phyloP scores from a whole-genome alignment of 768 basidiomycete genomes.

The Chalciporus pseudorubinellus region DNA sequence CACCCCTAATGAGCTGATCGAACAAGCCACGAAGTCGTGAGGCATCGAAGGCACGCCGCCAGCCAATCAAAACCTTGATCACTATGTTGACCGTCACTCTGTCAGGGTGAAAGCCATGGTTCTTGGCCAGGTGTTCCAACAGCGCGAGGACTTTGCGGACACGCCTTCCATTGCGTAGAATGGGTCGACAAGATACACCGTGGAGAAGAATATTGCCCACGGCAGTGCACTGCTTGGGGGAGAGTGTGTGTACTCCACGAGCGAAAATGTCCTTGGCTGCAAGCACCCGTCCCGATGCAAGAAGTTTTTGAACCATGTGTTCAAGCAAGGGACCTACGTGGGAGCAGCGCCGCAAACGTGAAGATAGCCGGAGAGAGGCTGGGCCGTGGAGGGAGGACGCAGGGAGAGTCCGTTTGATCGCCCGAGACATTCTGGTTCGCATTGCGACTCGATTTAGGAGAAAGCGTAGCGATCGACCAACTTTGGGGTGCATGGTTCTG shows the following conservation, averaged over 20 bases:
- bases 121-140: conserved; percentile 41
- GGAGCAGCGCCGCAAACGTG: conserved; percentile 11
- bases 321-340: conserved; percentile 11
- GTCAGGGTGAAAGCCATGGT: conserved; percentile 57
- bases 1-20: conserved; percentile 57
- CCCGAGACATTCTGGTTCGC: conserved; percentile 11
- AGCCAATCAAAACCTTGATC: conserved; percentile 56
- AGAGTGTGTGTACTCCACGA: conserved; percentile 26
- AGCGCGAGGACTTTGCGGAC: conserved; percentile 42
- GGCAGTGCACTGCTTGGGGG: conserved; percentile 35
- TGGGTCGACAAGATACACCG: conserved; percentile 34
- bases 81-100: conserved; percentile 70
- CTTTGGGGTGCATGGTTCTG: conserved; percentile 11
- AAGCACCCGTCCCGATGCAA: conserved; percentile 36
- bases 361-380: conserved; percentile 15
- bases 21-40: conserved; percentile 54
- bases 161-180: conserved; percentile 41
- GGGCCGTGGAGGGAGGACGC: conserved; percentile 2
- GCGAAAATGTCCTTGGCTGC: conserved; percentile 46
- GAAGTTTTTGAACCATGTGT: conserved; percentile 21
- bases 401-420: not conserved
- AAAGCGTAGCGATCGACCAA: conserved; percentile 10
- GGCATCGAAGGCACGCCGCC: conserved; percentile 44
- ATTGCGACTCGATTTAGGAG: conserved; percentile 3
- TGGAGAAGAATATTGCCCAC: conserved; percentile 61